Base-by-base conservation (phyloP, 768 basidiomycete genomes). In the Pleurotus tuber-regium region DNA sequence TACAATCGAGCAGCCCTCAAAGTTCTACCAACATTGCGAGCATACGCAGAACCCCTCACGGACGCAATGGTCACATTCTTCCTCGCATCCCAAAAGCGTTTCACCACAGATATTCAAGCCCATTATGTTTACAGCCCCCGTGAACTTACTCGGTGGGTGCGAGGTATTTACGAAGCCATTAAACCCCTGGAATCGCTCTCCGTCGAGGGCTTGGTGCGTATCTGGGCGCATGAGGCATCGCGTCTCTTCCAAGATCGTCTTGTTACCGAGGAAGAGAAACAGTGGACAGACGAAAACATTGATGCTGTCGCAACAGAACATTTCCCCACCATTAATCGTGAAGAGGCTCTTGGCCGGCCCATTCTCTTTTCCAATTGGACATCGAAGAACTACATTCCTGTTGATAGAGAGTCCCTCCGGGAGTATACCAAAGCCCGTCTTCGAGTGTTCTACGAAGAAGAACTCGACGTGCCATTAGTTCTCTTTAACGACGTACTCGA, bases 361-460 rank as follows among this genome's bases (percentile, higher is more conserved):
- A 94, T 99, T 58, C 72, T 99, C 30, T 99, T 94, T 78, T 98
- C 97, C 18, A 98, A 98, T 67, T 99, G 97, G 97, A 98, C 96
- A 1, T 95, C 96, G 8, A 93, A 95, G 71, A 73, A 98, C 63
- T 98, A 98, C 66, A 84, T 98, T 40, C 87, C 97, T 2, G 96
- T 99, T 39, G 92, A 97, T 55, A 83, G 97, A 43, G 96, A 97
- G 60, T 77, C 82, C 28, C 82, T 99, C 9, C 84, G 97, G 40
- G 97, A 98, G 60, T 98, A 95, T 66, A 95, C 92, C 18, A 98
- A 98, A 69, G 95, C 96, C 16, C 87, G 97, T 36, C 78, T 99
- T 16, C 86, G 92, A 9, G 91, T 98, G n/a, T 99, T 98, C 72
- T 97, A 98, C 61, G 97, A 99, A 66, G 97, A 98, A 71, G 97